A percentile compares a stretch with the other conserved stretches of the same genome.
phyloP scores from a whole-genome alignment of 139 green algal genomes.

The Closterium sp. region DNA sequence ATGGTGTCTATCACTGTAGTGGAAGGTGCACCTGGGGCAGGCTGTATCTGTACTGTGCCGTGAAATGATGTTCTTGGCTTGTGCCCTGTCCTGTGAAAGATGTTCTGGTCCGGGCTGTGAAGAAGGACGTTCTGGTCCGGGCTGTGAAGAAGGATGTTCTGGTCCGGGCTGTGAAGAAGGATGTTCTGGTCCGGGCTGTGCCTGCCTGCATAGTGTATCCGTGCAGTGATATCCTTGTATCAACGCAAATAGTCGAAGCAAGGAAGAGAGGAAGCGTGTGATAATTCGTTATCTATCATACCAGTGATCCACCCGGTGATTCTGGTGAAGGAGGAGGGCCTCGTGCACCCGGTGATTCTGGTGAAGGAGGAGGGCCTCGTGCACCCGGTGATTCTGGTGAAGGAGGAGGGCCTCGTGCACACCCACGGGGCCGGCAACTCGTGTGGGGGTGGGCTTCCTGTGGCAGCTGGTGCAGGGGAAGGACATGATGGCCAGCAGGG shows the following conservation, averaged over 20 bases:
- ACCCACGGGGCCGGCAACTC: slow-evolving; percentile 53
- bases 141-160: no score
- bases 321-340: slow-evolving; percentile 72
- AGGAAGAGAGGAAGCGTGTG: no score
- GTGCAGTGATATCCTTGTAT: no score
- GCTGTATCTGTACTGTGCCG: background rate
- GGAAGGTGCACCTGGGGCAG: slow-evolving; percentile 49
- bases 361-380: slow-evolving; percentile 76
- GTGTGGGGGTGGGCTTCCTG: slow-evolving; percentile 92
- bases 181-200: no score
- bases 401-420: slow-evolving; percentile 91
- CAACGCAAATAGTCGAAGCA: no score
- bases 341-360: slow-evolving; percentile 67
- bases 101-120: no score
- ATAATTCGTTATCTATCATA: no score
- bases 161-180: no score
- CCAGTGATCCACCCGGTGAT: slow-evolving; percentile 62
- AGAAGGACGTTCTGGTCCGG: no score
- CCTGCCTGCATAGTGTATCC: no score
- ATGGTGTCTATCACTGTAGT: no score
- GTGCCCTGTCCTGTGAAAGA: no score
- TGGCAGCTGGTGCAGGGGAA: slow-evolving; percentile 89
- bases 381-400: slow-evolving; percentile 71
- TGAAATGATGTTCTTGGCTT: background rate
- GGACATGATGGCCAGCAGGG: slow-evolving; percentile 65